Evolutionary conservation across 129 eudicot species (phyloP), one percentile per base, ranked within the genome.

Genomic region (Silybum marianum): DNA sequence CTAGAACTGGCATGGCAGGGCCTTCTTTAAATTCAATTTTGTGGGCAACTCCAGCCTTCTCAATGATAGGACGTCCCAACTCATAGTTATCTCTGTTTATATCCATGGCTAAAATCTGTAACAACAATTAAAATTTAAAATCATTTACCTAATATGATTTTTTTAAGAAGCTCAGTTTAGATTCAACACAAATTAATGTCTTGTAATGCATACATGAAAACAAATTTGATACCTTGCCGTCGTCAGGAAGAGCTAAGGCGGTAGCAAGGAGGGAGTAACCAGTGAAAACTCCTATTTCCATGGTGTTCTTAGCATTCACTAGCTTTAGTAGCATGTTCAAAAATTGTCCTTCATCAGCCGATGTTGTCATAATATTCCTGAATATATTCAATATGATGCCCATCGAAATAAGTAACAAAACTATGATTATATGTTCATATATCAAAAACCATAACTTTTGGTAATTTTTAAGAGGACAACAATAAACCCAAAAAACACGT

Each of bases 251-350:
- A 77, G 98, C 98, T 72, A 93, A 95, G 78, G 98, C 97, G 0
- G 98, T 93, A 71, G 98, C 98, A 30, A 93, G 92, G 71, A 93
- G 97, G 51, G 98, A 91, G 80, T 93, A 93, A 81, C 98, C 98
- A 0, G 98, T 93, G 80, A 88, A 93, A 74, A 93, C 98, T 11
- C 98, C 98, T 3, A 93, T 93, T 86, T 93, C 98, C 97, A 93
- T 92, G 71, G 97, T 92, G 84, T 92, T 92, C 68, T 92, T 92
- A 58, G 97, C 97, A 78, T 90, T 90, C 67, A 89, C 90, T 38
- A 93, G 84, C 87, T 93, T 93, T 69, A 93, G 44, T 63, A 93
- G 85, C 95, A 93, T 93, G 87, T 84, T 88, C 60, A 93, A 69
- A 80, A 91, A 93, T 54, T 93, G 98, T 44, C 97, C 98, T 82